Percentiles rank a stretch among this genome's conserved stretches.
phyloP scores from a whole-genome alignment of 371 early-diverging fungal genomes.

The Catenaria anguillulae region DNA sequence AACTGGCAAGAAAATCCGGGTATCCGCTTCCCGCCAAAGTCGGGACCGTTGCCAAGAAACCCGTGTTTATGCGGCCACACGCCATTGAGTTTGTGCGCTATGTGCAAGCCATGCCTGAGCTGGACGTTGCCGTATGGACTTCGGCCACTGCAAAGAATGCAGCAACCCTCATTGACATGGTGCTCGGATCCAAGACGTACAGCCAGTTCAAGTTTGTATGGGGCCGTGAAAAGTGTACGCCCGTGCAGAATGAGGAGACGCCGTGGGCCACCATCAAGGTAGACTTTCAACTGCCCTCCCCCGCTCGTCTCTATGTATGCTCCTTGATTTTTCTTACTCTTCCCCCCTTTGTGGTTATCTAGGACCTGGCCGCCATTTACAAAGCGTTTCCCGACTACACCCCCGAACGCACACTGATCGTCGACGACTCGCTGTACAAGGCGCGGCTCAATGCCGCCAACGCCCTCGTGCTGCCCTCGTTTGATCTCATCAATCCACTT shows the following conservation, averaged over 20 bases:
- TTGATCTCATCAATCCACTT: not conserved
- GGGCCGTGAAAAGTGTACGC: not conserved
- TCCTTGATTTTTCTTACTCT: no score
- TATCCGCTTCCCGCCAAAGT: not conserved
- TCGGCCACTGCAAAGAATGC: not conserved
- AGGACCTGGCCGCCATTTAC: not conserved
- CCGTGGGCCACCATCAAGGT: constrained; percentile 3
- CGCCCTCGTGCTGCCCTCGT: not conserved
- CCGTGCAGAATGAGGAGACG: not conserved
- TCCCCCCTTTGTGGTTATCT: no score
- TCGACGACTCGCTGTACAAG: constrained; percentile 2
- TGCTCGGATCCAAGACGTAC: not conserved
- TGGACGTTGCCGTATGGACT: not conserved
- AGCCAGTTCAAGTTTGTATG: not conserved
- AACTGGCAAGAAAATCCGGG: not conserved
- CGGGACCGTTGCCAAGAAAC: not conserved
- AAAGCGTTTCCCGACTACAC: not conserved
- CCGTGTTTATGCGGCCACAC: not conserved
- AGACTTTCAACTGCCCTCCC: no score
- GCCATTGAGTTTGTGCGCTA: not conserved
- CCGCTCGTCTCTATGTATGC: no score
- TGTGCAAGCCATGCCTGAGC: not conserved
- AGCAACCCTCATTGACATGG: not conserved
- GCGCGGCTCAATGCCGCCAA: not conserved
- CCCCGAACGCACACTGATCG: not conserved